Evolutionary conservation across 2,329 filamentous ascomycete genomes (phyloP).

Genomic region (Ascocoryne sarcoides): DNA sequence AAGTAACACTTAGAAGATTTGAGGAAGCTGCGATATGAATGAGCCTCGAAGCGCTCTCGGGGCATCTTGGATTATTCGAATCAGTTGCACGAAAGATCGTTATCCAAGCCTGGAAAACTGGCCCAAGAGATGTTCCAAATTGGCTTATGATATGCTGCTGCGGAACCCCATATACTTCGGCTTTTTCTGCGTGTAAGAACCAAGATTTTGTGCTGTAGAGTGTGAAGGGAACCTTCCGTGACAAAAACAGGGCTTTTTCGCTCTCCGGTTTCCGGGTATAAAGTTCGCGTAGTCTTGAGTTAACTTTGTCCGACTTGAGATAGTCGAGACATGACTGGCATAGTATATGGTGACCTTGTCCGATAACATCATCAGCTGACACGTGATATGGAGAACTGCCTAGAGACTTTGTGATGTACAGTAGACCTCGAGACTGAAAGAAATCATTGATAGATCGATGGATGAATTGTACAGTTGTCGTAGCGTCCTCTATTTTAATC

Average conservation of each 20-base stretch:
- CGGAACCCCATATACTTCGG: conserved; percentile 4
- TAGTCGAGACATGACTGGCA: conserved; percentile 12
- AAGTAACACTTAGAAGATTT: conserved; percentile 3
- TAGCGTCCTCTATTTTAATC: neutral
- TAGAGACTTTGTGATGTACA: neutral
- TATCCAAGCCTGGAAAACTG: conserved; percentile 5
- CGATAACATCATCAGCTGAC: neutral
- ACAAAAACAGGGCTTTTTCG: neutral
- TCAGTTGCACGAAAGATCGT: neutral
- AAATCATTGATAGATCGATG: conserved; percentile 33
- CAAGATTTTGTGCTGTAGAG: conserved; percentile 11
- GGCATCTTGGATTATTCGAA: neutral
- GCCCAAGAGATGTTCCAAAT: neutral
- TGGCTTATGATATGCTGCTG: conserved; percentile 4
- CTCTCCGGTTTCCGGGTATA: neutral
- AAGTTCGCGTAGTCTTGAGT: neutral
- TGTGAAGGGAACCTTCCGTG: too few relatives aligned
- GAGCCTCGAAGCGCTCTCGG: too few relatives aligned
- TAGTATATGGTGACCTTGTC: conserved; percentile 3
- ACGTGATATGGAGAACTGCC: neutral
- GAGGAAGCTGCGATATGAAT: conserved; percentile 4
- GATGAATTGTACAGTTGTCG: conserved; percentile 31
- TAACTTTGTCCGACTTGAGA: conserved; percentile 4
- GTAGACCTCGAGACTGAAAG: conserved; percentile 2
- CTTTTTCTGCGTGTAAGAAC: conserved; percentile 8